Evolutionary conservation across 164 flowering plant genomes (phyloP), one percentile per base, ranked within the genome.

Genomic region (Berberis vulgaris): DNA sequence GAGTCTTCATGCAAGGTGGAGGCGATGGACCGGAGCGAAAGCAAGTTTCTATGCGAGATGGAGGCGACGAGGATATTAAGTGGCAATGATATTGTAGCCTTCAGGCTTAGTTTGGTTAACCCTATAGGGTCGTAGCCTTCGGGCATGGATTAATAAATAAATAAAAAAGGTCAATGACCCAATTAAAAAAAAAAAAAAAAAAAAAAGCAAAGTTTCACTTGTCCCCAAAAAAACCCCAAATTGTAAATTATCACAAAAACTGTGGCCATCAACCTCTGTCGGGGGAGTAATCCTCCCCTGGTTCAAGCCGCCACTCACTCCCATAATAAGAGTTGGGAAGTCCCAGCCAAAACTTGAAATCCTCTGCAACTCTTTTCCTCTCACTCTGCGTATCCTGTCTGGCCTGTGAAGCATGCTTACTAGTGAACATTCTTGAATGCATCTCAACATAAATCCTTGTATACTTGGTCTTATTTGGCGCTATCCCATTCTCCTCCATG

Each of bases 351-450:
- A 91, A 94, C 80, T 94, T 94, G 80, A 91, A 89, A 55, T 97
- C 99, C 75, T 94, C 97, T 0, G 97, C 96, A 0, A 97, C 93
- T 62, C 88, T 84, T 77, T 89, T 94, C 82, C 90, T 81, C 59
- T 91, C 96, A 3, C 45, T 69, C 74, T 96, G 80, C 57, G 94
- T 71, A 38, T 91, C 99, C 66, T 82, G 85, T 70, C 97, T 89
- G 2, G 96, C 97, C 77, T 76, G 72, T n/a, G 99, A 94, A 8
- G 99, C 99, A 67, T 94, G 99, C 79, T 94, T 87, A 66, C 99
- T 94, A 0, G 96, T 94, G 68, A 94, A 89, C 99, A 94, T 91
- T 77, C 81, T 89, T 6, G 96, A 89, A 73, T 94, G 99, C 99
- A 94, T 89, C 72, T 94, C 97, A 65, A 91, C 95, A 69, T 94